phyloP scores from a whole-genome alignment of 2,329 filamentous ascomycete genomes.

The Diplocarpon mali region DNA sequence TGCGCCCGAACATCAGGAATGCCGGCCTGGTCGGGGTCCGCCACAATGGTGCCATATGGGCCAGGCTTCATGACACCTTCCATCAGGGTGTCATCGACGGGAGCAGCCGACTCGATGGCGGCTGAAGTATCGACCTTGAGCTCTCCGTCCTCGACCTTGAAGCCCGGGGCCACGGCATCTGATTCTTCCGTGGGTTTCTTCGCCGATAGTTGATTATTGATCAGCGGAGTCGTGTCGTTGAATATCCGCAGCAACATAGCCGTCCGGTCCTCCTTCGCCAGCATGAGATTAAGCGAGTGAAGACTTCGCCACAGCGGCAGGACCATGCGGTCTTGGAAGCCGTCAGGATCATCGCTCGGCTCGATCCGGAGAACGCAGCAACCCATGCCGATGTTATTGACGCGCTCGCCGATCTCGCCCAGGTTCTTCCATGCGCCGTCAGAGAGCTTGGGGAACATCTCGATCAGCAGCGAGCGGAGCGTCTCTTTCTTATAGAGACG shows the following conservation, averaged over 20 bases:
- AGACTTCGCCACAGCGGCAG: constrained; percentile 91
- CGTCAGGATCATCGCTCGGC: constrained; percentile 52
- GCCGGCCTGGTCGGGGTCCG: constrained; percentile 7
- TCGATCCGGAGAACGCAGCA: constrained; percentile 85
- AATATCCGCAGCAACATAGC: constrained; percentile 87
- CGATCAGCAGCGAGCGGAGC: constrained; percentile 69
- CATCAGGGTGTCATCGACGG: constrained; percentile 7
- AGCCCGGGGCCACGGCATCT: constrained; percentile 9
- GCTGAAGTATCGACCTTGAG: constrained; percentile 16
- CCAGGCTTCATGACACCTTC: constrained; percentile 17
- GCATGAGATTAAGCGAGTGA: constrained; percentile 88
- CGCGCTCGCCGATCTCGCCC: constrained; percentile 77
- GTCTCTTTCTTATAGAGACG: constrained; percentile 68
- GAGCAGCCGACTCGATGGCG: constrained; percentile 16
- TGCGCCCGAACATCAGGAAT: constrained; percentile 18
- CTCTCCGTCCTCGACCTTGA: constrained; percentile 17
- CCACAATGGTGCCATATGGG: constrained; percentile 17
- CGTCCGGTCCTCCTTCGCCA: constrained; percentile 90
- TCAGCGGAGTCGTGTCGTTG: constrained; percentile 75
- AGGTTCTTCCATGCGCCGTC: constrained; percentile 64
- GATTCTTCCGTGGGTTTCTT: constrained; percentile 16
- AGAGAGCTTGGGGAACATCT: constrained; percentile 91
- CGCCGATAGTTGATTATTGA: constrained; percentile 40
- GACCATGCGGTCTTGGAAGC: constrained; percentile 67
- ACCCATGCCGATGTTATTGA: constrained; percentile 72